phyloP scores from a whole-genome alignment of 768 basidiomycete species.

The Suillus weaverae region DNA sequence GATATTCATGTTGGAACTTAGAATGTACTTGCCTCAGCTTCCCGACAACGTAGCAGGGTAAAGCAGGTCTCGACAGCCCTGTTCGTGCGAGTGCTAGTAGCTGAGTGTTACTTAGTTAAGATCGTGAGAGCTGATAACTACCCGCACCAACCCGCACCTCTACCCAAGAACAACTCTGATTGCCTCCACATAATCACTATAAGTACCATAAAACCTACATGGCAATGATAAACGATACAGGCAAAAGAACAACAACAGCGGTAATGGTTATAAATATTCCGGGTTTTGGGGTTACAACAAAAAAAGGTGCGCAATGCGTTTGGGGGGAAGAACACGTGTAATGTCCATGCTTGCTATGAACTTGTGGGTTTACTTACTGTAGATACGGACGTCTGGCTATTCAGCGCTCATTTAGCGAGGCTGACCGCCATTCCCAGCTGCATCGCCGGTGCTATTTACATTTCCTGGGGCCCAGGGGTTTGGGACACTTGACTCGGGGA shows the following conservation, averaged over 20 bases:
- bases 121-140: not conserved
- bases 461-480: slow-evolving; percentile 9
- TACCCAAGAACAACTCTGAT: not conserved
- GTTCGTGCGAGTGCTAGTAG: not conserved
- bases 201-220: slow-evolving; percentile 4
- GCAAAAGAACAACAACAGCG: slow-evolving; percentile 2
- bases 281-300: slow-evolving; percentile 2
- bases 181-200: slow-evolving; percentile 1
- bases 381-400: not conserved
- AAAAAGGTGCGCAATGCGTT: not conserved
- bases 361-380: not conserved
- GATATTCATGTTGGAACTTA: slow-evolving; percentile 25
- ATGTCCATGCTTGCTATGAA: slow-evolving; percentile 1
- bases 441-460: slow-evolving; percentile 21
- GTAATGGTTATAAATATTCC: slow-evolving; percentile 8
- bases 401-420: slow-evolving; percentile 20
- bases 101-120: not conserved
- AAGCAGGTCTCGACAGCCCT: not conserved
- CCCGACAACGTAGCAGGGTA: slow-evolving; percentile 2
- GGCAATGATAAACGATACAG: slow-evolving; percentile 3
- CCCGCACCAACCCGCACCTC: not conserved
- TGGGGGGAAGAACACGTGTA: not conserved
- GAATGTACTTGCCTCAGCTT: not conserved
- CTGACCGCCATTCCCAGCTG: slow-evolving; percentile 23
- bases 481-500: not conserved